Base-by-base conservation (phyloP, 768 basidiomycete genomes). In the Boletus eberwhitei region DNA sequence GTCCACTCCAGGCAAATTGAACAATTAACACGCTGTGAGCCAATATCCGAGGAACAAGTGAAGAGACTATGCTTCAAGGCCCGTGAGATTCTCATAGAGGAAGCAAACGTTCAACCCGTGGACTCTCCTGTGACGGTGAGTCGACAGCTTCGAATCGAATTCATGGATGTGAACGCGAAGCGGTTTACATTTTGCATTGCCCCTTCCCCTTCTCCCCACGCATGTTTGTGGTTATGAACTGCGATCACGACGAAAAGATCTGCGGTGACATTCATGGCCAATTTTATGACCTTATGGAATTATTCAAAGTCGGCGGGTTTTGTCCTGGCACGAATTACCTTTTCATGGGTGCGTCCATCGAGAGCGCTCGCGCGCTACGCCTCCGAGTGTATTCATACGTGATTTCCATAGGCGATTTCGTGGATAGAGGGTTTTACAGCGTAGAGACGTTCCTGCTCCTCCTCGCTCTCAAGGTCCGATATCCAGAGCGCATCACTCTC, bases 241-340 rank as follows among this genome's bases (percentile, higher is more conserved):
- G 24, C 32, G 35, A 38, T 19, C 40, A 52, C 69, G 16, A 48
- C 26, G 40, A 48, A 47, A 52, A 90, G 88, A 90, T 93, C 66
- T 93, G 90, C 66, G 95, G 95, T 8, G 95, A 98, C 74, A 97
- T 98, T 42, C 95, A 98, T 65, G 94, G 95, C 11, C 96, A 98
- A 67, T 97, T 98, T 69, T 97, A 88, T 72, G 96, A 98, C 70
- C 79, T 98, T 60, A 85, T 98, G 82, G 92, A 99, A 73, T 79
- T 99, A 54, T 96, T 97, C 81, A 87, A 86, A 69, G 85, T 95
- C 32, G 94, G 94, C 35, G 93, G 93, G 8, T 85, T 86, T 63
- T 96, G 93, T 71, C 94, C 94, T 55, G 85, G 91, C 36, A 95
- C 93, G 7, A 93, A 91, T 70, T 97, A 97, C 72, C 85, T 97